Evolutionary conservation across 2,329 filamentous ascomycete genomes (phyloP).

Genomic region (Colletotrichum musicola): DNA sequence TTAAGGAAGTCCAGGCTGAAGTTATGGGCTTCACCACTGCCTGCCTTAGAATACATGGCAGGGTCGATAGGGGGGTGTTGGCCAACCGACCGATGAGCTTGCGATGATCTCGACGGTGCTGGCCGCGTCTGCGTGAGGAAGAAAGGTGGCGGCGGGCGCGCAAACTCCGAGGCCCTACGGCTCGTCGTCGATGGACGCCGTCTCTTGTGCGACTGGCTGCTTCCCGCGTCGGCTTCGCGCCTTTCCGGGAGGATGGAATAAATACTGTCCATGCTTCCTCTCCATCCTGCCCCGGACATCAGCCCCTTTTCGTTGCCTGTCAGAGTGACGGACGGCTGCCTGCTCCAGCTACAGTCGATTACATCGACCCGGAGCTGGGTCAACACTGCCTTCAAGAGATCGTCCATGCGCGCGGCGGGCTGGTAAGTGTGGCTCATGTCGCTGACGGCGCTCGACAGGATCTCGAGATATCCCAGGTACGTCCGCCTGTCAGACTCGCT

Average conservation of each 20-base stretch:
- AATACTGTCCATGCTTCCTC: constrained; percentile 27
- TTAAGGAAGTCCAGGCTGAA: constrained; percentile 48
- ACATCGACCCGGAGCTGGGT: constrained; percentile 56
- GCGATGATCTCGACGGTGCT: constrained; percentile 40
- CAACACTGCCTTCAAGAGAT: constrained; percentile 65
- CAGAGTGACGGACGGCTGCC: constrained; percentile 9
- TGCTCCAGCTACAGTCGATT: background rate
- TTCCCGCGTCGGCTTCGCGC: constrained; percentile 47
- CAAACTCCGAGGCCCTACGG: constrained; percentile 48
- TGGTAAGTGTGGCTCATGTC: constrained; percentile 67
- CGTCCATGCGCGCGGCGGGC: constrained; percentile 66
- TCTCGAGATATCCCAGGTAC: constrained; percentile 63
- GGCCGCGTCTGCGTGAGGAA: constrained; percentile 40
- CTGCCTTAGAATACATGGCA: constrained; percentile 45
- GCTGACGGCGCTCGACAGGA: constrained; percentile 62
- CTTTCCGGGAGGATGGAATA: constrained; percentile 47
- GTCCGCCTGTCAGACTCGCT: constrained; percentile 52
- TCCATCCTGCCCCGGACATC: constrained; percentile 20
- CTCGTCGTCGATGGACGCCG: constrained; percentile 44
- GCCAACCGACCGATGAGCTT: constrained; percentile 37
- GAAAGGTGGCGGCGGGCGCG: constrained; percentile 47
- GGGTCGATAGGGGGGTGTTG: constrained; percentile 42
- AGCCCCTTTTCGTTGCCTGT: constrained; percentile 5
- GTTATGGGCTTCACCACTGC: constrained; percentile 33
- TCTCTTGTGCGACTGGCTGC: constrained; percentile 47